Conservation (phyloP, 305 asterid genomes). For the Stenogyne calaminthoides region DNA sequence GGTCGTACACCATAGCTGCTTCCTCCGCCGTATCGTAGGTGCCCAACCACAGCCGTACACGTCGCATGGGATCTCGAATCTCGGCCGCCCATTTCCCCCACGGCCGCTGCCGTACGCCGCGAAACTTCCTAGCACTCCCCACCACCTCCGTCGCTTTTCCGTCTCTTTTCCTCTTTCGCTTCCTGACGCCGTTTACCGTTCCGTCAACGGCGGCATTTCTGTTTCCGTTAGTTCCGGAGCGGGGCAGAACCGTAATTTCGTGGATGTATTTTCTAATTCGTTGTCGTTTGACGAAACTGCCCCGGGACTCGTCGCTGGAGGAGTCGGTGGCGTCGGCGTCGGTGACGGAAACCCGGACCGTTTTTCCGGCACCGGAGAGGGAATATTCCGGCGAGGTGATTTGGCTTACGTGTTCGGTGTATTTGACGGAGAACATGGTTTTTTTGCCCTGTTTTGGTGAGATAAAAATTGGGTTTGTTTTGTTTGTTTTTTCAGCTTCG, state of each 20-base stretch:
- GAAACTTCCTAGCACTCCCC: constrained; percentile 43
- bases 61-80: constrained; percentile 67
- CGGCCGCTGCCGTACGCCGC: constrained; percentile 73
- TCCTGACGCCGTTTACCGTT: constrained; percentile 17
- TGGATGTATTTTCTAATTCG: constrained; percentile 41
- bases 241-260: constrained; percentile 39
- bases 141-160: constrained; percentile 14
- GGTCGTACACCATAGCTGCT: constrained; percentile 86
- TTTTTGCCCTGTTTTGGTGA: not conserved
- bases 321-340: constrained; percentile 72
- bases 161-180: constrained; percentile 35
- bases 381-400: constrained; percentile 27
- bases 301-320: constrained; percentile 51
- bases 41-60: constrained; percentile 76
- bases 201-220: constrained; percentile 1
- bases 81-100: constrained; percentile 95
- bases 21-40: constrained; percentile 78
- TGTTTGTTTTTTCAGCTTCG: constrained; percentile 20
- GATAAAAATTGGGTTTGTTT: constrained; percentile 14
- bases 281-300: constrained; percentile 1
- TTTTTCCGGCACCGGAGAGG: constrained; percentile 15
- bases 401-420: constrained; percentile 35
- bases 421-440: constrained; percentile 40
- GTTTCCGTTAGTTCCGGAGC: constrained; percentile 28
- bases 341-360: constrained; percentile 45